Conservation (phyloP, 1,139 yeast species). For the Pichia sp. region DNA sequence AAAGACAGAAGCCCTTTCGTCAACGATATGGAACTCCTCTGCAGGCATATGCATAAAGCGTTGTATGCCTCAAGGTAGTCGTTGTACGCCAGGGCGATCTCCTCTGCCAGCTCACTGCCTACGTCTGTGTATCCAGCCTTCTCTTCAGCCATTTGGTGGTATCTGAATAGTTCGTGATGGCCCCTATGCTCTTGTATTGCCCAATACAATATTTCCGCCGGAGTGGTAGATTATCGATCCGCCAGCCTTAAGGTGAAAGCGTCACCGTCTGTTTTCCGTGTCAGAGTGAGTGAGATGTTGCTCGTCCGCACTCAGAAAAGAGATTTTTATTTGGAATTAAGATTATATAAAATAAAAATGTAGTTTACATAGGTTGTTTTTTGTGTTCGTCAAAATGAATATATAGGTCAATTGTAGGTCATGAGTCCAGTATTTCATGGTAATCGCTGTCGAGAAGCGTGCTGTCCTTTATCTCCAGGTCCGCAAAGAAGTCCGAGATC, state of each 20-base stretch:
- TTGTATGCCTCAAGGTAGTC: slow-evolving; percentile 10
- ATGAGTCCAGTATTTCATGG: not conserved
- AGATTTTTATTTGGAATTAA: not conserved
- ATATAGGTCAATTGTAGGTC: not conserved
- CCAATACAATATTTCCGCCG: too few species aligned
- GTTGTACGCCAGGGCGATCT: slow-evolving; percentile 9
- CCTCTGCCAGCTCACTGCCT: not conserved
- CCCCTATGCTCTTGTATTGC: too few species aligned
- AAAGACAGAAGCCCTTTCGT: slow-evolving; percentile 7
- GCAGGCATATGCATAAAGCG: slow-evolving; percentile 1
- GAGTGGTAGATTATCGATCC: not conserved
- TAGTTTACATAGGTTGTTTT: not conserved
- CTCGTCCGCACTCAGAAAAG: not conserved
- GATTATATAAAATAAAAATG: not conserved
- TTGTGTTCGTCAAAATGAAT: not conserved
- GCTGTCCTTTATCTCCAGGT: slow-evolving; percentile 7
- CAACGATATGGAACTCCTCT: slow-evolving; percentile 2
- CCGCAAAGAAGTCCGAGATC: slow-evolving; percentile 15
- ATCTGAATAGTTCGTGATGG: too few species aligned
- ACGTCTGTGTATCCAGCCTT: too few species aligned
- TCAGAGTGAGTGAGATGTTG: too few species aligned
- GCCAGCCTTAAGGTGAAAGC: too few species aligned
- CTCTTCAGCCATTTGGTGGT: too few species aligned
- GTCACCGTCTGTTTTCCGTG: too few species aligned
- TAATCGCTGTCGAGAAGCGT: not conserved